Base-by-base conservation (phyloP, 163 green algal species). In the Prototheca cutis region DNA sequence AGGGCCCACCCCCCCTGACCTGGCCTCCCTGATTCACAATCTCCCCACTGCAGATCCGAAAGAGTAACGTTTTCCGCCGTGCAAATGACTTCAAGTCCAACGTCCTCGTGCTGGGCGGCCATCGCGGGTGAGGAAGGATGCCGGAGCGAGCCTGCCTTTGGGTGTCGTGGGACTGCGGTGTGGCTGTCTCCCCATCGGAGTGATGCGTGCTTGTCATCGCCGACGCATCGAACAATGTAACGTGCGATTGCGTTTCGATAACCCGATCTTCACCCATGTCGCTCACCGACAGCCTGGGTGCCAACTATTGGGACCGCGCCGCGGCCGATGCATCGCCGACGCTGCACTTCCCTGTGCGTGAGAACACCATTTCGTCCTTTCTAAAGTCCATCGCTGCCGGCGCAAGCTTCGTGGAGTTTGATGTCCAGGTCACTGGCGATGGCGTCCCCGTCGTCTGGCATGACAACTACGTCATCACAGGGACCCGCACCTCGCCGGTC, bases 291-390 rank as follows among this genome's bases (percentile, higher is more conserved):
- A 71, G 64, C 13, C 67, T 72, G 53, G 69, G 69, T 21, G 53
- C 59, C 34, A 77, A 77, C 30, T 49, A 53, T 23, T 77, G 70
- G 70, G 32, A 55, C 33, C 13, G 18, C 18, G 31, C 25, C 21
- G 53, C 58, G 23, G 28, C 58, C 39, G 29, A 19, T 39, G 31
- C 21, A 25, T 25, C 4, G 4, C 45, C 25, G 13, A 18, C 48
- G 36, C 21, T 52, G 2, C 36, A 47, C 30, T 32, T 48, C 3
- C 40, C 21, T 4, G 70, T 59, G 55, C 74, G 87, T 1, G 87
- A 95, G 32, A 95, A 95, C 69, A 93, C 87, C 2, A 53, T 92
- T 0, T 31, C 64, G 19, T 87, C 77, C 32, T 90, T 95, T 51
- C 56, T 72, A 10, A 47, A 60, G 33, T 85, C 84, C 1, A 72